Evolutionary conservation across 2,329 filamentous ascomycete species (phyloP).

Genomic region (Pseudopithomyces chartarum): DNA sequence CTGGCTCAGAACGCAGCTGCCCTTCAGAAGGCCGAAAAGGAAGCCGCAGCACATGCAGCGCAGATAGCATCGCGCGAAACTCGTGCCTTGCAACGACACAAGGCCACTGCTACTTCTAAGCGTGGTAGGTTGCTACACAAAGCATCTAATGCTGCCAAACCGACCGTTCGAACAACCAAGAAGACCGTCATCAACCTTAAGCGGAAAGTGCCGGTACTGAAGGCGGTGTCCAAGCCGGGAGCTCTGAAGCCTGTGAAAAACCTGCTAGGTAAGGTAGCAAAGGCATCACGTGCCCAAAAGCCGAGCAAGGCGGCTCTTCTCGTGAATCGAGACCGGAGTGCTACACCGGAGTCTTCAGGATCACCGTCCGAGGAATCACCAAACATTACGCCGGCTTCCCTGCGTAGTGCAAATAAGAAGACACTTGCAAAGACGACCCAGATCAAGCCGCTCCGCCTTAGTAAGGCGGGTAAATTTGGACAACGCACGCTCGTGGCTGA

Average conservation of each 20-base stretch:
- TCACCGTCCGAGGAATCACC: constrained; percentile 21
- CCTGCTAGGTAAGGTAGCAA: constrained; percentile 19
- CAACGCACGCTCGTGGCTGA: not conserved
- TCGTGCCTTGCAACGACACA: constrained; percentile 36
- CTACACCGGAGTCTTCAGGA: constrained; percentile 24
- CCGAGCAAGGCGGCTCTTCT: constrained; percentile 16
- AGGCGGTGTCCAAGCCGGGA: constrained; percentile 16
- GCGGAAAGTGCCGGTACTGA: constrained; percentile 6
- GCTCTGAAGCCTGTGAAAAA: constrained; percentile 28
- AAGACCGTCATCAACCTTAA: constrained; percentile 29
- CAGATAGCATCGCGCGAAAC: constrained; percentile 39
- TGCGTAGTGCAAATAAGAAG: constrained; percentile 37
- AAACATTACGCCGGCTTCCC: constrained; percentile 44
- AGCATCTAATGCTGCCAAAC: constrained; percentile 9
- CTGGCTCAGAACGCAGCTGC: constrained; percentile 24
- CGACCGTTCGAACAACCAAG: constrained; percentile 22
- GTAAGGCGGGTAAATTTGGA: not conserved
- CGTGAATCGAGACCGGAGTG: not conserved
- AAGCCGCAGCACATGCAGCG: constrained; percentile 32
- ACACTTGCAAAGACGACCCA: constrained; percentile 13
- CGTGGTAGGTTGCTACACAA: constrained; percentile 13
- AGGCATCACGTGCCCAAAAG: constrained; percentile 14
- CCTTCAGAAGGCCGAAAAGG: constrained; percentile 30
- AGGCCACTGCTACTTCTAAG: constrained; percentile 16
- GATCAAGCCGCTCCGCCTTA: constrained; percentile 16